These are phyloP conservation scores for Paramecium pentaurelia DNA, from an alignment of 73 alveolate species.

Conservation along the genomic window DNA sequence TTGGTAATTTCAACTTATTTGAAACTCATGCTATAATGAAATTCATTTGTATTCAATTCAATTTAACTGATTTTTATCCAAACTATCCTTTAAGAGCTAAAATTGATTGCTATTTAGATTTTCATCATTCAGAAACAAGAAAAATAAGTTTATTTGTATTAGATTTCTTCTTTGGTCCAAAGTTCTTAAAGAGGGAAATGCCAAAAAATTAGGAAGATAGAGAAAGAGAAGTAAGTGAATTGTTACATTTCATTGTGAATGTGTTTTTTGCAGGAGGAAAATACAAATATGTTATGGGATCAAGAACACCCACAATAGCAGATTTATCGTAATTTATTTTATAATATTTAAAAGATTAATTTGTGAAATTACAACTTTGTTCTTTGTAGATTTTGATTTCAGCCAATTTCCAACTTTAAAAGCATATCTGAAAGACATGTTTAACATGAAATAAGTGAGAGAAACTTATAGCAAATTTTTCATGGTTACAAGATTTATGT, in stretches of 20 bases:
- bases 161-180: constrained; percentile 17
- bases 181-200: not conserved
- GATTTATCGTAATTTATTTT: not conserved
- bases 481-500: not conserved
- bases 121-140: constrained; percentile 35
- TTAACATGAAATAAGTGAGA: not conserved
- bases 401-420: not conserved
- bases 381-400: not conserved
- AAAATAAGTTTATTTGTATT: not conserved
- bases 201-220: not conserved
- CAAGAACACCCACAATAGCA: not conserved
- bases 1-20: constrained; percentile 44
- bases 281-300: not conserved
- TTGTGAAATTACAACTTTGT: not conserved
- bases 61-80: not conserved
- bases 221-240: not conserved
- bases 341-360: not conserved
- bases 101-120: constrained; percentile 50
- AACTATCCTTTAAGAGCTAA: constrained; percentile 32
- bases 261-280: constrained; percentile 8
- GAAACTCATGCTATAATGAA: constrained; percentile 56
- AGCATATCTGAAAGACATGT: not conserved
- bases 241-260: not conserved
- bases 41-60: not conserved
- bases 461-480: not conserved